Percentiles rank a stretch among this genome's conserved stretches.
phyloP scores from a whole-genome alignment of 768 basidiomycete species.

The Trametes meyenii region DNA sequence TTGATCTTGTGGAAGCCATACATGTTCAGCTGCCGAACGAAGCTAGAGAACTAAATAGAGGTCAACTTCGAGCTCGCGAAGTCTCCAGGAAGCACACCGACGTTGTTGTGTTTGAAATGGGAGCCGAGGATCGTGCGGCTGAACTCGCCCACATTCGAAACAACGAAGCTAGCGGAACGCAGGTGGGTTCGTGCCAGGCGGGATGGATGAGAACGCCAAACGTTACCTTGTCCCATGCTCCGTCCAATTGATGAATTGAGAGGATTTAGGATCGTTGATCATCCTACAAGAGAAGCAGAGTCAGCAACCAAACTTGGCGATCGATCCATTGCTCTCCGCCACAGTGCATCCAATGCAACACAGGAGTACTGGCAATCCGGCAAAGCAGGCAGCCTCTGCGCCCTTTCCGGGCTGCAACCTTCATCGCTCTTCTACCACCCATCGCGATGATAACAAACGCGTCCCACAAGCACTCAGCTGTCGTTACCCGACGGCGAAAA shows the following conservation, averaged over 20 bases:
- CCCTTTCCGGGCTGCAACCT: no score
- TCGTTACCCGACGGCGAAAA: no score
- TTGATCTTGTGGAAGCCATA: constrained; percentile 96
- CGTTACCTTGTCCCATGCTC: constrained; percentile 68
- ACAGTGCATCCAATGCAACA: neutral
- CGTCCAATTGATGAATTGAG: constrained; percentile 83
- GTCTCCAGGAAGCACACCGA: constrained; percentile 39
- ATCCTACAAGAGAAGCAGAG: constrained; percentile 55
- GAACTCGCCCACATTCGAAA: constrained; percentile 85
- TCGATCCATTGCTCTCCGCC: neutral
- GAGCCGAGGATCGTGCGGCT: constrained; percentile 81
- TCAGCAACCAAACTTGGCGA: neutral
- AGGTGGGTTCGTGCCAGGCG: constrained; percentile 8
- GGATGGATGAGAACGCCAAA: neutral
- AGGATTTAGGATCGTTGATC: constrained; percentile 82
- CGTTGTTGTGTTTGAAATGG: constrained; percentile 92
- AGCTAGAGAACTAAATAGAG: constrained; percentile 76
- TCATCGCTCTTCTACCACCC: no score
- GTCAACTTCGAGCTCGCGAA: constrained; percentile 8
- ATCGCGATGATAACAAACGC: no score
- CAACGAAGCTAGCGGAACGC: constrained; percentile 61
- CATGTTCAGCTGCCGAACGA: constrained; percentile 95
- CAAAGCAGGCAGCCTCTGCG: no score
- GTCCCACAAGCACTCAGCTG: no score
- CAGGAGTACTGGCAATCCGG: no score